Conservation (phyloP, 192 early-diverging fungal genomes). For the Cladochytrium replicatum region DNA sequence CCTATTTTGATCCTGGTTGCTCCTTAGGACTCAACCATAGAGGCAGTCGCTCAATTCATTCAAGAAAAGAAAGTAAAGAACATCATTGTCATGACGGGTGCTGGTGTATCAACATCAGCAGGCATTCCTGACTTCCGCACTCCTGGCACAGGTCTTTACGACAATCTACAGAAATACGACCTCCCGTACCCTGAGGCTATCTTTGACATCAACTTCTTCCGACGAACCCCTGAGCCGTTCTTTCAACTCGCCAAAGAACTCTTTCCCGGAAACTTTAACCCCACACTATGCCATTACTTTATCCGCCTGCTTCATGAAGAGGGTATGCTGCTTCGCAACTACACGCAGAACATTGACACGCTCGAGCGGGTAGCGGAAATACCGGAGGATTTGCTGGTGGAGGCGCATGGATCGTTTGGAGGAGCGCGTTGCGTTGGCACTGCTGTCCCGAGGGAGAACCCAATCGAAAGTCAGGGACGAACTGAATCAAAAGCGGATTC, state of each 20-base stretch:
- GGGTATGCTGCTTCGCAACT: conserved; percentile 64
- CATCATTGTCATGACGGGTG: conserved; percentile 18
- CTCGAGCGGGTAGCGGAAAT: conserved; percentile 81
- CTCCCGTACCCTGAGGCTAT: conserved; percentile 92
- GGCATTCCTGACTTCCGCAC: conserved; percentile 92
- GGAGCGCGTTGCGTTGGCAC: conserved; percentile 69
- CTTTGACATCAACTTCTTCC: conserved; percentile 88
- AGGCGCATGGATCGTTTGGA: conserved; percentile 93
- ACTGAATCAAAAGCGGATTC: conserved; percentile 1
- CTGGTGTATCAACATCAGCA: conserved; percentile 40
- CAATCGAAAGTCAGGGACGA: neutral
- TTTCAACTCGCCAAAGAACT: conserved; percentile 83
- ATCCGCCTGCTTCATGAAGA: conserved; percentile 64
- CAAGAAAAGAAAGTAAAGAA: conserved; percentile 5
- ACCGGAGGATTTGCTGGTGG: conserved; percentile 53
- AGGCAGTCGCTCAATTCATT: conserved; percentile 9
- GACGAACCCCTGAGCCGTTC: conserved; percentile 74
- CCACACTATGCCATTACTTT: conserved; percentile 84
- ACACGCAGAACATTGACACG: conserved; percentile 97
- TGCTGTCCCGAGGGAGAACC: too few relatives aligned
- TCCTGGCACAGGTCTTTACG: conserved; percentile 84
- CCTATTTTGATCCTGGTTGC: too few relatives aligned
- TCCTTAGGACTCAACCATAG: too few relatives aligned
- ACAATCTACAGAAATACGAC: conserved; percentile 78
- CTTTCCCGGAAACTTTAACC: conserved; percentile 61